Base-by-base conservation (phyloP, 306 rosid genomes). In the apple (Malus domestica) region DNA sequence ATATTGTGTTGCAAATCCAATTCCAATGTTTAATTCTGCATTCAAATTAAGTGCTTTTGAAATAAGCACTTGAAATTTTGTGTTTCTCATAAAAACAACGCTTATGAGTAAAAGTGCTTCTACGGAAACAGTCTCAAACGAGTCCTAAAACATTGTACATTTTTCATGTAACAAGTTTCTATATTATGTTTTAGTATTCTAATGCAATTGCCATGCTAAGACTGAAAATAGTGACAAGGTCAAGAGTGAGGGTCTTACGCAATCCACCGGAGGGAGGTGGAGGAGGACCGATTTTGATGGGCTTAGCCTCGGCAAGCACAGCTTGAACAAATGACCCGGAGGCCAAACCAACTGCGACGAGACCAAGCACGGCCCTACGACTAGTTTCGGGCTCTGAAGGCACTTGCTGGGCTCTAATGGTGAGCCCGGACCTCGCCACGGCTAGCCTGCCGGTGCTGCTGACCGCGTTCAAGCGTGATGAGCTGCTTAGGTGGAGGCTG, bases 231-330 rank as follows among this genome's bases (percentile, higher is more conserved):
- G 12, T 2, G 44, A 61, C 64, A 62, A 4, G 15, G 13, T 4
- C 65, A 35, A 18, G 55, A 35, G 33, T 5, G 25, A 59, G 29
- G 15, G 62, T 82, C 99, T 82, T 89, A 96, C 99, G 91, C 35
- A 96, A 79, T 79, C 99, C 99, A 60, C 99, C 99, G n/a, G 97
- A 92, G 3, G 83, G 98, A 10, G 96, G 83, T 4, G 99, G 99
- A 35, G 99, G 96, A 1, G 82, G 82, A 12, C 98, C 99, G n/a
- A 96, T 70, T 79, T 92, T 96, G 83, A 96, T 96, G 80, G 96
- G 11, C 82, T 72, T 95, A 8, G 93, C 98, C 0, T 89, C 99
- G 40, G 99, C 99, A 63, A 96, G 89, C 11, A 90, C 98, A 29
- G 92, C 96, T 68, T 89, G 93, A 73, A 89, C 97, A 45, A 96